phyloP scores from a whole-genome alignment of 2,329 filamentous ascomycete genomes.

The Cordyceps fumosorosea region DNA sequence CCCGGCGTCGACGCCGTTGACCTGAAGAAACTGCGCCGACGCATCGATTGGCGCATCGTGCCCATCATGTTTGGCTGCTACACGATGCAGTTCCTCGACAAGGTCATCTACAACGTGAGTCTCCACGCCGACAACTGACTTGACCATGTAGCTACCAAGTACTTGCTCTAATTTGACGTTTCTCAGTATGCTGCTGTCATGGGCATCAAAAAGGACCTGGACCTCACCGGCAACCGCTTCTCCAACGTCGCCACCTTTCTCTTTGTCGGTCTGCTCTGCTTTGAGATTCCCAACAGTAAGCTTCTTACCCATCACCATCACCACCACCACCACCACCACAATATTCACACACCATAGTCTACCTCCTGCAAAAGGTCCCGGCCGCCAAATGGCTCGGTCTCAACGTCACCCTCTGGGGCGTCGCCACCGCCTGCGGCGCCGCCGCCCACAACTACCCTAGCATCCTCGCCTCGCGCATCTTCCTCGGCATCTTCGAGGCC shows the following conservation, averaged over 20 bases:
- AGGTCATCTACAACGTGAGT: slow-evolving; percentile 14
- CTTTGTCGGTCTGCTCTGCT: slow-evolving; percentile 47
- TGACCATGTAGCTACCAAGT: neutral
- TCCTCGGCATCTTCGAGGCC: slow-evolving; percentile 14
- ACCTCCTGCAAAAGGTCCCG: slow-evolving; percentile 49
- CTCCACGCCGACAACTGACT: neutral
- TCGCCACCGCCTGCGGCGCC: slow-evolving; percentile 13
- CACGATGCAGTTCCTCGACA: slow-evolving; percentile 15
- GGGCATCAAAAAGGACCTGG: slow-evolving; percentile 45
- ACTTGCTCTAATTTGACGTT: neutral
- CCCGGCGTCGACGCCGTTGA: slow-evolving; percentile 19
- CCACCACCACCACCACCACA: too few relatives aligned
- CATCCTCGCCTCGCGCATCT: slow-evolving; percentile 13
- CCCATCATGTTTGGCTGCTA: slow-evolving; percentile 17
- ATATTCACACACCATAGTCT: slow-evolving; percentile 25
- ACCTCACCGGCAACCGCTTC: slow-evolving; percentile 48
- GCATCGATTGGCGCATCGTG: slow-evolving; percentile 18
- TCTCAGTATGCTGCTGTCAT: slow-evolving; percentile 52
- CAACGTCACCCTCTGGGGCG: slow-evolving; percentile 45
- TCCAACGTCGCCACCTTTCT: slow-evolving; percentile 49
- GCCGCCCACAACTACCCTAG: slow-evolving; percentile 13
- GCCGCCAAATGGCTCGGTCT: slow-evolving; percentile 47
- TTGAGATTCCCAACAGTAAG: slow-evolving; percentile 47
- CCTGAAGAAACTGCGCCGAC: slow-evolving; percentile 12
- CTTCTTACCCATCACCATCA: neutral